Evolutionary conservation across 208 protist species (phyloP), one percentile per base, ranked within the genome.

Genomic region (Acanthamoeba castellanii): DNA sequence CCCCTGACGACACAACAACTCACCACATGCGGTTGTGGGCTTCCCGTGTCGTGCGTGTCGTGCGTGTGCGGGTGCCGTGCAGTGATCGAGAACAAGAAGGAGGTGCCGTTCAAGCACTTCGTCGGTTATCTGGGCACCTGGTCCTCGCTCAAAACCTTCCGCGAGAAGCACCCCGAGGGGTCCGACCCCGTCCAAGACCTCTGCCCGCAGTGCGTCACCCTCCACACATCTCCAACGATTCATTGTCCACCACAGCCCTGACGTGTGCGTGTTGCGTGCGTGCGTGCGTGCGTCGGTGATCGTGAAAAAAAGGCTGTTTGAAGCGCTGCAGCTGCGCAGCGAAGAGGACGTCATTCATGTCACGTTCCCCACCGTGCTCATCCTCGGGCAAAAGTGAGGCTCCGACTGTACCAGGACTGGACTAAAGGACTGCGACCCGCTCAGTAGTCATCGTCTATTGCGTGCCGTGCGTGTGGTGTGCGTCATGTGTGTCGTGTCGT

Each of bases 141-240:
- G 87, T 92, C 87, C 25, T 66, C 87, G 20, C 87, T 92, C 32
- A 92, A 92, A 27, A 92, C 87, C 27, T 76, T 55, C 42, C 52
- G 42, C 27, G 55, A 68, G 64, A 70, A 34, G 32, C 42, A 88
- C 47, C 81, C 81, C 13, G 25, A 6, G 25, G 45, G 27, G 0
- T 45, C 42, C 27, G 81, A 88, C 32, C 81, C 81, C 20, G 5
- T 88, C 32, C 81, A 88, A 22, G 13, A 64, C 1, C 81, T 88
- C 20, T 34, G 42, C 81, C 81, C 47, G 22, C 20, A 32, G 81
- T 88, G 45, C 81, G 22, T 92, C 30, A 45, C n/a, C 27, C 37
- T 88, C 9, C 11, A 42, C 61, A 20, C 30, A n/a, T n/a, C n/a
- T n/a, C n/a, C n/a, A n/a, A n/a, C n/a, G n/a, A n/a, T 42, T 18